phyloP scores from a whole-genome alignment of 2,329 filamentous ascomycete genomes.

The Apiospora hydei region DNA sequence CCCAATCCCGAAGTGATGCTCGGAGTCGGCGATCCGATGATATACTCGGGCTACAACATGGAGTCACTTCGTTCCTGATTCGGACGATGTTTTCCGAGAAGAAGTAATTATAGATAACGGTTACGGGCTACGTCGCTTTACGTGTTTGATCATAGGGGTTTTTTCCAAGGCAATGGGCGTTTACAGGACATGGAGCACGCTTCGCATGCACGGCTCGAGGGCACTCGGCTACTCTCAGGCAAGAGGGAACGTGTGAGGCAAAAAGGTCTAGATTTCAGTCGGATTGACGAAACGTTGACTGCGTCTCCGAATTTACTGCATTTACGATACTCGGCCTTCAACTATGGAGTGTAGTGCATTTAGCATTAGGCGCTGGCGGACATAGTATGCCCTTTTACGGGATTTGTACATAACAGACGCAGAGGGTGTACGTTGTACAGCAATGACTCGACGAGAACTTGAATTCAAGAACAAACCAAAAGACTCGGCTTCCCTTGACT shows the following conservation, averaged over 20 bases:
- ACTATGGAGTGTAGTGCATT: constrained; percentile 4
- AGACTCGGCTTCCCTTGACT: background rate
- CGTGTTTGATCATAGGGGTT: background rate
- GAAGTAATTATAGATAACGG: background rate
- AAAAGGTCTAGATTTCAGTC: constrained; percentile 1
- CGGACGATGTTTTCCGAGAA: background rate
- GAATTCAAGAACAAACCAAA: background rate
- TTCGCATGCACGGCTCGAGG: background rate
- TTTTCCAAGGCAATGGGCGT: constrained; percentile 13
- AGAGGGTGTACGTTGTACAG: background rate
- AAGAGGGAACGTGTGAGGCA: background rate
- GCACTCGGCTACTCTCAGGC: background rate
- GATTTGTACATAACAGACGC: background rate
- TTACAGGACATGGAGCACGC: constrained; percentile 1
- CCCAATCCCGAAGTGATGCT: constrained; percentile 63
- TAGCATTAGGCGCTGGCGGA: constrained; percentile 15
- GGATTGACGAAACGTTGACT: background rate
- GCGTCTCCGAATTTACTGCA: constrained; percentile 10
- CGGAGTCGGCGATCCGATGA: constrained; percentile 65
- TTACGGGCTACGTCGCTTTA: constrained; percentile 7
- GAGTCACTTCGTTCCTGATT: constrained; percentile 41
- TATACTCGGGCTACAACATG: constrained; percentile 60
- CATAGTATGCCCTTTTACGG: background rate
- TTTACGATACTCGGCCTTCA: constrained; percentile 1
- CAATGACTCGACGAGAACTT: constrained; percentile 11